A percentile compares a stretch with the other conserved stretches of the same genome.
Conservation (phyloP, 106 monocot genomes). For the Dendrobium officinale region DNA sequence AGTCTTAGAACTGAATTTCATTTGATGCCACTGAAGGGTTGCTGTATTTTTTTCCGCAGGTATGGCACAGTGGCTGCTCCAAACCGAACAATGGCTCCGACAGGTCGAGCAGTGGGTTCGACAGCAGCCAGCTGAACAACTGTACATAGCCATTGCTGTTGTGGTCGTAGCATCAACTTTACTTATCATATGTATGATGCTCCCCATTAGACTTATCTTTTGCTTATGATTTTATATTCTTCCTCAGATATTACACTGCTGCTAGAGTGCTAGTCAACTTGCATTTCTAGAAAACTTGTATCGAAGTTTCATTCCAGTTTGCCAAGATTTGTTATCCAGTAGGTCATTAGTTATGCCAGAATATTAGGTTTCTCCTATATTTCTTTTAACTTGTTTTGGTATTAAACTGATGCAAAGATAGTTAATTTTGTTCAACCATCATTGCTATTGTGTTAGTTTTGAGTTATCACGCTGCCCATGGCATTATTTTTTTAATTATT, state of each 20-base stretch:
- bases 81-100: constrained; percentile 15
- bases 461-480: neutral
- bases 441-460: neutral
- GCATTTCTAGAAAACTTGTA: neutral
- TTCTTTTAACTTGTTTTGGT: neutral
- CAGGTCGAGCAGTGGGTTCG: constrained; percentile 29
- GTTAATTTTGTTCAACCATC: neutral
- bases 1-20: neutral
- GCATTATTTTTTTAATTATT: neutral
- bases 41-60: neutral
- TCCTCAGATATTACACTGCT: neutral
- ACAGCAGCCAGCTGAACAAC: constrained; percentile 39
- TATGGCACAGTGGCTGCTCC: neutral
- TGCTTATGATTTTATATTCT: neutral
- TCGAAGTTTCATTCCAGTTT: neutral
- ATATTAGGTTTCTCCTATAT: neutral
- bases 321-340: neutral
- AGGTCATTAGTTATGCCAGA: neutral
- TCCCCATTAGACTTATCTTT: neutral
- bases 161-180: constrained; percentile 18
- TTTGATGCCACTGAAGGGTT: neutral
- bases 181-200: constrained; percentile 21
- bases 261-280: neutral
- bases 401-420: neutral
- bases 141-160: constrained; percentile 31